Evolutionary conservation across 2,329 filamentous ascomycete genomes (phyloP), one percentile per base, ranked within the genome.

Genomic region (Trichoderma endophyticum): DNA sequence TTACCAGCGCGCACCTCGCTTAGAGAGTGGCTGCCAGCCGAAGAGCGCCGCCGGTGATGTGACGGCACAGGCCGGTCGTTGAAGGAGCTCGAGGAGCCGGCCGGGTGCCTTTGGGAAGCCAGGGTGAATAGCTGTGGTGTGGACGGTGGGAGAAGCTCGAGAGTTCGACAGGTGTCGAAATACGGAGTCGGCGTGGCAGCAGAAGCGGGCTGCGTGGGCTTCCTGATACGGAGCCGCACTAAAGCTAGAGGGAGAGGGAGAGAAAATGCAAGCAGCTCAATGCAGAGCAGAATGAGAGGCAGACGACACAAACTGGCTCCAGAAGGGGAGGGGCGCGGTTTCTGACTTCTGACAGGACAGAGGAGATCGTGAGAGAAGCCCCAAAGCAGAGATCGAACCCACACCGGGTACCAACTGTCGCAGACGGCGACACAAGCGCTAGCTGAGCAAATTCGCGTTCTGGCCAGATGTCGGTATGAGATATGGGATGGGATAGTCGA

Each of bases 31-130:
- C 59, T 56, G 72, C 78, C 82, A 65, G 81, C 81, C 64, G 86
- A 84, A 71, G 86, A 87, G 79, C 84, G 84, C 77, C 85, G 82
- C 77, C 85, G 82, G 77, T 86, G 86, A 76, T 88, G 85, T 63
- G 83, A 83, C 72, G 82, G 82, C 70, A 80, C 77, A 73, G 85
- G 83, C 75, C 83, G 81, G 80, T 86, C 85, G 82, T 83, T 85
- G 77, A 84, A 84, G 77, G 86, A 87, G 80, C 81, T 83, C 81
- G 88, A 88, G 73, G 88, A 86, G 79, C 86, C 86, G 76, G 84
- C 82, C 76, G 82, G 80, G 75, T 82, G 79, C 74, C 81, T 84
- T 82, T 82, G 79, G 76, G 84, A 83, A 82, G 86, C 87, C 87
- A 89, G 85, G 76, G 82, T 86, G 81, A 75, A 74, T 76, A 75